Conservation (phyloP, 257 asterid genomes). For the Fraxinus excelsior region DNA sequence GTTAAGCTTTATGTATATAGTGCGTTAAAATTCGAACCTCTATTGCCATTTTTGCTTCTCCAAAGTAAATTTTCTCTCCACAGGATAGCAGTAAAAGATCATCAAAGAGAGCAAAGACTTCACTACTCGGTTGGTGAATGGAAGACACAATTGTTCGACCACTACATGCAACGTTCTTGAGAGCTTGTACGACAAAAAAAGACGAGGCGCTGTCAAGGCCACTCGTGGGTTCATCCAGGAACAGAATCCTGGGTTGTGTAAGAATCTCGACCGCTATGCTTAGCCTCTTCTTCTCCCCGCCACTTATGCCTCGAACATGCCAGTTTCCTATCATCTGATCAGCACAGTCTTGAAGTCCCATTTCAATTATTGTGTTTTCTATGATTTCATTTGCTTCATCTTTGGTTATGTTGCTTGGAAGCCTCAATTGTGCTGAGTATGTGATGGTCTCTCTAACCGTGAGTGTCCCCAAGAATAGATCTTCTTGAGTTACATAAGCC, state of each 20-base stretch:
- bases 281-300: slow-evolving; percentile 91
- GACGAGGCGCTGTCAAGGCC: slow-evolving; percentile 92
- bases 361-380: slow-evolving; percentile 56
- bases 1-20: background rate
- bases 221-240: slow-evolving; percentile 89
- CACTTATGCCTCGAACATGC: slow-evolving; percentile 89
- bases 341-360: slow-evolving; percentile 83
- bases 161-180: slow-evolving; percentile 53
- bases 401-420: slow-evolving; percentile 47
- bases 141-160: slow-evolving; percentile 77
- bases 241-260: slow-evolving; percentile 62
- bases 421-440: slow-evolving; percentile 72
- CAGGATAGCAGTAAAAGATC: slow-evolving; percentile 71
- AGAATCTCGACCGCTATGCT: slow-evolving; percentile 89
- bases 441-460: slow-evolving; percentile 76
- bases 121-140: slow-evolving; percentile 95
- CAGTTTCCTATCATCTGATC: slow-evolving; percentile 78
- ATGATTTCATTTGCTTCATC: slow-evolving; percentile 39
- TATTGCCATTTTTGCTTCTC: slow-evolving; percentile 61
- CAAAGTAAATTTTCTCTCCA: slow-evolving; percentile 73
- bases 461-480: slow-evolving; percentile 72
- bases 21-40: slow-evolving; percentile 48
- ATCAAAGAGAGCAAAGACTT: slow-evolving; percentile 83
- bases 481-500: slow-evolving; percentile 96
- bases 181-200: slow-evolving; percentile 69